Percentiles rank a stretch among this genome's conserved stretches.
phyloP scores from a whole-genome alignment of 768 basidiomycete species.

The Arthromyces matolae region DNA sequence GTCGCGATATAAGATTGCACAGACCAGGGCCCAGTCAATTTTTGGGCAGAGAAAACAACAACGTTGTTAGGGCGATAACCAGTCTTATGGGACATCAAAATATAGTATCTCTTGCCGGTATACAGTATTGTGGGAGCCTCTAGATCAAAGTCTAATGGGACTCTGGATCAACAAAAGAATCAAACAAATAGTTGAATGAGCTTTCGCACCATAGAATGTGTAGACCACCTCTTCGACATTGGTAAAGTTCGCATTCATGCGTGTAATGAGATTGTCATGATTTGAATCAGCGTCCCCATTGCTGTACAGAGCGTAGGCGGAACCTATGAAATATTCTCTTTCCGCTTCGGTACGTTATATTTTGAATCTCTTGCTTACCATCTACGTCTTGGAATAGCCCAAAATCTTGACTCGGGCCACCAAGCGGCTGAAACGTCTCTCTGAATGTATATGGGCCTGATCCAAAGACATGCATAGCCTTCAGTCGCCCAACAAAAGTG shows the following conservation, averaged over 20 bases:
- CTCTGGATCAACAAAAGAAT: neutral
- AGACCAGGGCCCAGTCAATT: slow-evolving; percentile 21
- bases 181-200: slow-evolving; percentile 1
- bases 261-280: slow-evolving; percentile 23
- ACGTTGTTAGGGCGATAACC: slow-evolving; percentile 26
- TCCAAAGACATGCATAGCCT: neutral
- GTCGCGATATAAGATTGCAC: slow-evolving; percentile 21
- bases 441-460: slow-evolving; percentile 22
- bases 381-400: slow-evolving; percentile 22
- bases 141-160: slow-evolving; percentile 19
- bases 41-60: slow-evolving; percentile 21
- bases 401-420: slow-evolving; percentile 21
- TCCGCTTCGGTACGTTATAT: neutral
- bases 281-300: slow-evolving; percentile 22
- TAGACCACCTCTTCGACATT: slow-evolving; percentile 24
- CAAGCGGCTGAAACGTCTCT: slow-evolving; percentile 19
- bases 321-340: slow-evolving; percentile 6
- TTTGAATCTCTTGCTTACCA: slow-evolving; percentile 8
- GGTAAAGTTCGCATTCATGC: slow-evolving; percentile 21
- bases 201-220: slow-evolving; percentile 18
- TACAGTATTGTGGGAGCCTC: slow-evolving; percentile 21
- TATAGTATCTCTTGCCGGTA: slow-evolving; percentile 23
- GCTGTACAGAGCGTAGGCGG: slow-evolving; percentile 21
- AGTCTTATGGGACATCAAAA: slow-evolving; percentile 27
- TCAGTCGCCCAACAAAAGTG: neutral